Evolutionary conservation across 352 stramenopile genomes (phyloP).

Genomic region (Pythium dissotocum): DNA sequence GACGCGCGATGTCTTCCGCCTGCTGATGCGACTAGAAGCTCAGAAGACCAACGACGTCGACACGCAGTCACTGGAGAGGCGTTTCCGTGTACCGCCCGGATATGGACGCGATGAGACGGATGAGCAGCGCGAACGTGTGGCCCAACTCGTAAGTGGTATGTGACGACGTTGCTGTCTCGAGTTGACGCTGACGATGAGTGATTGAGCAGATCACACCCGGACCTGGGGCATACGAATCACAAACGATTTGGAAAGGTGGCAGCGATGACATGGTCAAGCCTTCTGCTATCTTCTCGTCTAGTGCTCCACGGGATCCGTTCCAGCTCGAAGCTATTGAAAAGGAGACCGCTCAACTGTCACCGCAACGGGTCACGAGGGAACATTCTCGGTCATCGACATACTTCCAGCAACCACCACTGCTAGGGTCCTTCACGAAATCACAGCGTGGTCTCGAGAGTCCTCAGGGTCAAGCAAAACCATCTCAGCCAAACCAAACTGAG

Average conservation of each 20-base stretch:
- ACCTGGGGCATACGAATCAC: constrained; percentile 53
- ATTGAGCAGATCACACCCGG: constrained; percentile 40
- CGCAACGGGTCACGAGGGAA: not conserved
- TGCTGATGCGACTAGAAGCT: constrained; percentile 61
- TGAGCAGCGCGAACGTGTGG: constrained; percentile 24
- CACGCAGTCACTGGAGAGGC: constrained; percentile 46
- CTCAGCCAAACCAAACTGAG: not conserved
- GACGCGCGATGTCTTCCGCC: constrained; percentile 62
- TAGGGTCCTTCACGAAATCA: constrained; percentile 23
- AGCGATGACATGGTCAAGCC: constrained; percentile 30
- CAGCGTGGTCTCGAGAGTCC: constrained; percentile 7
- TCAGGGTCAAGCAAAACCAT: not conserved
- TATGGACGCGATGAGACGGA: constrained; percentile 47
- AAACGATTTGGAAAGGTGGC: not conserved
- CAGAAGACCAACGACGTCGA: constrained; percentile 64
- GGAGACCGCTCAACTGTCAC: not conserved
- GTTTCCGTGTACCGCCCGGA: constrained; percentile 51
- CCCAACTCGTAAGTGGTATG: constrained; percentile 7
- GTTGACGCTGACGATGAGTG: not conserved
- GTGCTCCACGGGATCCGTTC: constrained; percentile 24
- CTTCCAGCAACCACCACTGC: constrained; percentile 11
- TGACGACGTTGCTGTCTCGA: too few relatives aligned
- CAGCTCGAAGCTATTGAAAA: constrained; percentile 16
- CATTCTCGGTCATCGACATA: not conserved
- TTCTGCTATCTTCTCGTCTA: constrained; percentile 37